Percentiles rank a stretch among this genome's conserved stretches.
These are phyloP conservation scores for Russula olivacea DNA, from an alignment of 768 basidiomycete genomes.

Conservation along the genomic window DNA sequence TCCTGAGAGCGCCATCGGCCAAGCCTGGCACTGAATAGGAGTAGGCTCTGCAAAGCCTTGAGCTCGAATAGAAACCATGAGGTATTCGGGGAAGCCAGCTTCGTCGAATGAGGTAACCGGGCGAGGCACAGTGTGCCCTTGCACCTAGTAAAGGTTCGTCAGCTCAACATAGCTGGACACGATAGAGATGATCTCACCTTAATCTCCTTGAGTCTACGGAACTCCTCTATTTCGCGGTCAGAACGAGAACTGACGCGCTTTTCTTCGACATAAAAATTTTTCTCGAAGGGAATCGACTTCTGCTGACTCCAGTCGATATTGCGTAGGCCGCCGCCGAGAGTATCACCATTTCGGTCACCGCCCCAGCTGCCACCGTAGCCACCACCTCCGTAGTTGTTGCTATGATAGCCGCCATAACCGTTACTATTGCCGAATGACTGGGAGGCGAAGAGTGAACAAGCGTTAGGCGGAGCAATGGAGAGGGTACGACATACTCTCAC, in stretches of 20 bases:
- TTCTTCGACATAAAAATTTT: conserved; percentile 96
- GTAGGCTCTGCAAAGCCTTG: conserved; percentile 91
- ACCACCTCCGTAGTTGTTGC: conserved; percentile 29
- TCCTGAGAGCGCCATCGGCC: conserved; percentile 97
- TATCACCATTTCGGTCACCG: conserved; percentile 66
- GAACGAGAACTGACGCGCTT: conserved; percentile 69
- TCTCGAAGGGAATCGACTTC: conserved; percentile 83
- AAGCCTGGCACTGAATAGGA: conserved; percentile 97
- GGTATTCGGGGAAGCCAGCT: conserved; percentile 92
- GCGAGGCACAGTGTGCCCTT: conserved; percentile 82
- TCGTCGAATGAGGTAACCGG: conserved; percentile 93
- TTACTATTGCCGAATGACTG: conserved; percentile 34
- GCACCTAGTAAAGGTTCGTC: conserved; percentile 49
- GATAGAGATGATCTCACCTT: conserved; percentile 42
- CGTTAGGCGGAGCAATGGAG: background rate
- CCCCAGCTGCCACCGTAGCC: conserved; percentile 43
- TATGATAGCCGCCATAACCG: conserved; percentile 30
- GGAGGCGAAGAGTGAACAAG: conserved; percentile 1
- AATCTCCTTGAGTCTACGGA: conserved; percentile 79
- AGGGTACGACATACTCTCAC: conserved; percentile 27
- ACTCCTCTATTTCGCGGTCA: conserved; percentile 86
- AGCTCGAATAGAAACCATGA: conserved; percentile 87
- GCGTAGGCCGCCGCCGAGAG: conserved; percentile 75
- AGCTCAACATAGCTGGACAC: background rate
- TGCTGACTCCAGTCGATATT: conserved; percentile 78